Percentiles rank a stretch among this genome's conserved stretches.
Conservation (phyloP, 306 rosid species). For the Echinosophora koreensis region DNA sequence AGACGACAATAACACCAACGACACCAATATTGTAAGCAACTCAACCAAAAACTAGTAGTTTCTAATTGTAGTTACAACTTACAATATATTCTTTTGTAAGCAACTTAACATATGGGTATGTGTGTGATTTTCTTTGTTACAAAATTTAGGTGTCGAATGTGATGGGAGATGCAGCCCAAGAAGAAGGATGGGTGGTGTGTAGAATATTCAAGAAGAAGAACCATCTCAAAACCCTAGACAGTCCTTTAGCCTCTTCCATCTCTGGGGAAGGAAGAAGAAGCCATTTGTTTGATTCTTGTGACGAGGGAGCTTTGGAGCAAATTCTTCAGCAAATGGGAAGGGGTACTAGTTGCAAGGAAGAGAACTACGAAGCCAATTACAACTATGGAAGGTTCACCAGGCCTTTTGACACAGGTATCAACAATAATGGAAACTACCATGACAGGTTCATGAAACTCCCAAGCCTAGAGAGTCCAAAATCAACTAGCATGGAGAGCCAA, state of each 20-base stretch:
- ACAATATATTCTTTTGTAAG: too few species aligned
- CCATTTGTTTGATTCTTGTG: constrained; percentile 60
- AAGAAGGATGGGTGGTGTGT: constrained; percentile 98
- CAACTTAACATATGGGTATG: neutral
- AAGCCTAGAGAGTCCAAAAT: constrained; percentile 77
- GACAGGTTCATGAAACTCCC: constrained; percentile 79
- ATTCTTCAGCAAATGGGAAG: constrained; percentile 75
- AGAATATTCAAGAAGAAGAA: constrained; percentile 93
- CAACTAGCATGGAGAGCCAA: constrained; percentile 59
- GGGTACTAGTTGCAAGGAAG: constrained; percentile 80
- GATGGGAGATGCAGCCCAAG: constrained; percentile 71
- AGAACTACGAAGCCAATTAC: constrained; percentile 43
- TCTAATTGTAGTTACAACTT: too few species aligned
- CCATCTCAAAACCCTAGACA: constrained; percentile 77
- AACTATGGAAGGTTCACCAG: constrained; percentile 42
- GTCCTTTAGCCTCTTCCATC: constrained; percentile 55
- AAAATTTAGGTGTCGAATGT: constrained; percentile 55
- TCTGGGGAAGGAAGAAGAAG: constrained; percentile 53
- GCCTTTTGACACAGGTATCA: constrained; percentile 40
- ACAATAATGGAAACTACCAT: constrained; percentile 30
- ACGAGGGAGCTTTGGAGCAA: constrained; percentile 78
- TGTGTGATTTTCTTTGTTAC: neutral
- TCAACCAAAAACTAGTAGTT: neutral
- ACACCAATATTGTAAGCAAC: constrained; percentile 60
- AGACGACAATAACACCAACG: constrained; percentile 67